Evolutionary conservation across 371 early-diverging fungal species (phyloP), one percentile per base, ranked within the genome.

Genomic region (Mucor sp.): DNA sequence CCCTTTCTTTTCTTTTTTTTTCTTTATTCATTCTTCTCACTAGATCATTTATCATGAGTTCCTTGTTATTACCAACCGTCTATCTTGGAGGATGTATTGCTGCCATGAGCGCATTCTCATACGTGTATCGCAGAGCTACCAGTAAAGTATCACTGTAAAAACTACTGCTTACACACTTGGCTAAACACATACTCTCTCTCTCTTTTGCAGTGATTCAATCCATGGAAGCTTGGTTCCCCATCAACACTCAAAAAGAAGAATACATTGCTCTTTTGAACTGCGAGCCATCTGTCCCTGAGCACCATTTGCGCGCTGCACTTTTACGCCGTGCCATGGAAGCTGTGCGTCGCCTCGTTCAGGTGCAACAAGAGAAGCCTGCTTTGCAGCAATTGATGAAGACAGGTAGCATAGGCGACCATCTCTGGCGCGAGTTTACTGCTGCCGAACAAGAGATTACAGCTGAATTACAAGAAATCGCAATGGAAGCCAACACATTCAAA

Each of bases 361-460:
- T 97, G 44, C 88, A 93, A 43, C 91, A 92, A 67, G 95, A 96
- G 76, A 95, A 94, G 74, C 90, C 88, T n/a, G 88, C 93, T 28
- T 78, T 97, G 63, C 80, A 85, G 32, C 84, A 82, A 44, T 75
- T 97, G 79, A 87, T 96, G 64, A 89, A 91, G 68, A 81, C 87
- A 17, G 98, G 98, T 6, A 88, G 93, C 9, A 86, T 97, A 59
- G 94, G 95, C 5, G 97, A 97, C 62, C 95, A 94, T 62, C 78
- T 96, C 68, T 88, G 90, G 93, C 90, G 84, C 35, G 90, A 93
- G 66, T 91, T 97, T 60, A 74, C 71, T 19, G 75, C 84, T 11
- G 94, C 96, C 17, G 96, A 97, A 74, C 85, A 90, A 67, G 96
- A 94, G 47, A 83, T 93, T 56, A 89, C 95, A 74, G 74, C 73